These are phyloP conservation scores for Schoenoplectus triqueter DNA, from an alignment of 202 grass and related monocot species.

Conservation along the genomic window DNA sequence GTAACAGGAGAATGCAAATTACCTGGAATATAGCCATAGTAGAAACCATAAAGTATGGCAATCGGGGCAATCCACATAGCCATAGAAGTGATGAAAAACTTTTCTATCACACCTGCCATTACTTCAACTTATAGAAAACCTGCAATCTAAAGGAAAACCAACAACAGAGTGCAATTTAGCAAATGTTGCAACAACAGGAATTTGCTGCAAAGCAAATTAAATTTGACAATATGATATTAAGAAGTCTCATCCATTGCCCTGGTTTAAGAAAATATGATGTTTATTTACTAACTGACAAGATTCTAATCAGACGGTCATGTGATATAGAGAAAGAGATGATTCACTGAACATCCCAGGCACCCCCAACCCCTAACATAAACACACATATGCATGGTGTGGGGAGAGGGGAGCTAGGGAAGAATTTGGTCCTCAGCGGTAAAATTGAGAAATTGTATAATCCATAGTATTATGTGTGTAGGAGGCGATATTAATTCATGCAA, in stretches of 20 bases:
- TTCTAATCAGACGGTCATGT: neutral
- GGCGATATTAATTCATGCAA: neutral
- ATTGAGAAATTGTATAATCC: no score
- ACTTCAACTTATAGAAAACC: slow-evolving; percentile 34
- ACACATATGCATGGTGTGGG: no score
- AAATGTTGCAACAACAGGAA: neutral
- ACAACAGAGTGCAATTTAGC: neutral
- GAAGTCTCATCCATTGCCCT: neutral
- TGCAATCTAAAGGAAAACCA: slow-evolving; percentile 22
- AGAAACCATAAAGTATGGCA: slow-evolving; percentile 77
- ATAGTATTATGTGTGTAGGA: neutral
- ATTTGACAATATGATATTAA: neutral
- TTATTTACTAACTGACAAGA: neutral
- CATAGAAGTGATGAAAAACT: slow-evolving; percentile 78
- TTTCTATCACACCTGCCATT: slow-evolving; percentile 75
- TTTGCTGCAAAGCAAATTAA: neutral
- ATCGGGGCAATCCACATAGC: slow-evolving; percentile 84
- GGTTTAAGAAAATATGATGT: neutral
- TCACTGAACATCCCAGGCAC: neutral
- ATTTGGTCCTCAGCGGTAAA: neutral
- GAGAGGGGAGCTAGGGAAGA: neutral
- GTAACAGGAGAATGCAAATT: slow-evolving; percentile 7
- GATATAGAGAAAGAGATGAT: neutral
- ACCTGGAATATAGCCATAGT: slow-evolving; percentile 84
- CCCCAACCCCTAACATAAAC: neutral